phyloP scores from a whole-genome alignment of 2,329 filamentous ascomycete species.

The Teratosphaeria viscida region DNA sequence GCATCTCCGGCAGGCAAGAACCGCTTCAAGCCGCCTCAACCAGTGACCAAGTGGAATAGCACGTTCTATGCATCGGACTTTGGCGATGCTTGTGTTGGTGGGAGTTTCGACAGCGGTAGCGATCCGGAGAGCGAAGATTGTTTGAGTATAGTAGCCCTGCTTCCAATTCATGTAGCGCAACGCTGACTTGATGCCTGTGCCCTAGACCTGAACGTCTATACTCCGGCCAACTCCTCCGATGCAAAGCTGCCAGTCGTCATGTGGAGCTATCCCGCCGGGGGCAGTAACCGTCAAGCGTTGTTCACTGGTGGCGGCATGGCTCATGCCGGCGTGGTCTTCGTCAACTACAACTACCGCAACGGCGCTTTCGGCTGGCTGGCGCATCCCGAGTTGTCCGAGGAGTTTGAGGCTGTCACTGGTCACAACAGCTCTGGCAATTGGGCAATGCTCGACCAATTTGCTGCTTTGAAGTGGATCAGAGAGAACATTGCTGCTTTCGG shows the following conservation, averaged over 20 bases:
- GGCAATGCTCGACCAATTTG: slow-evolving; percentile 43
- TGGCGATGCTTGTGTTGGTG: not conserved
- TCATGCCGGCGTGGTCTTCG: slow-evolving; percentile 8
- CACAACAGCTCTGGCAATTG: slow-evolving; percentile 46
- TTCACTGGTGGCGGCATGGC: not conserved
- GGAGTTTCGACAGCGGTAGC: not conserved
- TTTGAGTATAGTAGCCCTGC: not conserved
- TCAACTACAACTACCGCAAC: slow-evolving; percentile 52
- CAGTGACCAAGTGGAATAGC: not conserved
- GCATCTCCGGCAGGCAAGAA: not conserved
- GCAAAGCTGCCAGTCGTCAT: not conserved
- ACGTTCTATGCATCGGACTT: not conserved
- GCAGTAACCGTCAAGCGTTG: not conserved
- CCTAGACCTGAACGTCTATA: not conserved
- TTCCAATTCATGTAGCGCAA: not conserved
- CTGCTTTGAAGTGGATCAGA: slow-evolving; percentile 39
- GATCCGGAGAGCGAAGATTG: not conserved
- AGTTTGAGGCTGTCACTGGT: slow-evolving; percentile 22
- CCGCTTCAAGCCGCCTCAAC: not conserved
- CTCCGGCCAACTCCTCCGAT: not conserved
- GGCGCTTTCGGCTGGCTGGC: slow-evolving; percentile 50
- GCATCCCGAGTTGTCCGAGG: slow-evolving; percentile 33
- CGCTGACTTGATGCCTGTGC: not conserved
- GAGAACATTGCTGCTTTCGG: slow-evolving; percentile 38
- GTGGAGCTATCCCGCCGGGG: slow-evolving; percentile 8